A percentile compares a stretch with the other conserved stretches of the same genome.
phyloP scores from a whole-genome alignment of 768 basidiomycete species.

The Tylopilus vinaceipallidus region DNA sequence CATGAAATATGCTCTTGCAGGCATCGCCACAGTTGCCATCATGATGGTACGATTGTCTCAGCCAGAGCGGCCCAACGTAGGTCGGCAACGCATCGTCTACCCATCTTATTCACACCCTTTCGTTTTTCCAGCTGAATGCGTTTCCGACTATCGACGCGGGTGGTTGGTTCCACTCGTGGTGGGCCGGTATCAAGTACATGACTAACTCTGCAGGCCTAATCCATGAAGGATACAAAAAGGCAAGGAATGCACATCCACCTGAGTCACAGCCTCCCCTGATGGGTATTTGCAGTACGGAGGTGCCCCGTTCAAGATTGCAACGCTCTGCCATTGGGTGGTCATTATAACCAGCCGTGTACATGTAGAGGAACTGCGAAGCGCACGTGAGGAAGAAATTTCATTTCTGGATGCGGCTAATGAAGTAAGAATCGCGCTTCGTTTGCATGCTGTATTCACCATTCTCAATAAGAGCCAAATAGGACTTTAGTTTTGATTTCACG shows the following conservation, averaged over 20 bases:
- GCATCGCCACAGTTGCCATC: too few species aligned
- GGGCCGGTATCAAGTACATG: constrained; percentile 16
- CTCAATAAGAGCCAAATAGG: too few species aligned
- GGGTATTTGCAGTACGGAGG: constrained; percentile 22
- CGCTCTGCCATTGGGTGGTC: constrained; percentile 36
- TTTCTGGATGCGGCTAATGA: constrained; percentile 31
- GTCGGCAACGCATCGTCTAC: too few species aligned
- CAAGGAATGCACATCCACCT: not conserved
- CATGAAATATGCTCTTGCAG: too few species aligned
- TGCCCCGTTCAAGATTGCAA: constrained; percentile 31
- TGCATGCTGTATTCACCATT: too few species aligned
- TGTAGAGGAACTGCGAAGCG: constrained; percentile 39
- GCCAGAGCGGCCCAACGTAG: too few species aligned
- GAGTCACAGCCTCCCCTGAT: not conserved
- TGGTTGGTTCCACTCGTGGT: constrained; percentile 27
- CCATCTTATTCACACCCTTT: too few species aligned
- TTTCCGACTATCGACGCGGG: constrained; percentile 31
- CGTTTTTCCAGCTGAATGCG: constrained; percentile 16
- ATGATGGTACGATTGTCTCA: too few species aligned
- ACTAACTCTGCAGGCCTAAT: constrained; percentile 21
- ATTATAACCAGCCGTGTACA: constrained; percentile 30
- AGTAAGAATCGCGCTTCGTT: too few species aligned
- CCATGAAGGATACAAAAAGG: constrained; percentile 33
- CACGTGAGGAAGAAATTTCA: constrained; percentile 38
- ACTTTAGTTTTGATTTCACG: too few species aligned